A percentile compares a stretch with the other conserved stretches of the same genome.
These are phyloP conservation scores for Globisporangium viniferum DNA, from an alignment of 352 stramenopile genomes.

Conservation along the genomic window DNA sequence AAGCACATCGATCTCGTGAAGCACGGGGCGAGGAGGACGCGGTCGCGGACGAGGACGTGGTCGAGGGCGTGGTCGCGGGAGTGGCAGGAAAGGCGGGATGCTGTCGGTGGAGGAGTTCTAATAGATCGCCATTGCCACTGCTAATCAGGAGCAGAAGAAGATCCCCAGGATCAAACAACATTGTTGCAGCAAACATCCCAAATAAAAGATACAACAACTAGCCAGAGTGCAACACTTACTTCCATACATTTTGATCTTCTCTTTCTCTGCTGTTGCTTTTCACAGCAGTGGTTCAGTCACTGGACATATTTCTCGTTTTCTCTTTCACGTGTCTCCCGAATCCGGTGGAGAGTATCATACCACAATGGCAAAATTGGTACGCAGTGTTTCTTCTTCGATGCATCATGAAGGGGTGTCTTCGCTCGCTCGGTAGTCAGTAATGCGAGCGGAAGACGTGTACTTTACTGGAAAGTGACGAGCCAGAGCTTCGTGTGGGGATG, in stretches of 20 bases:
- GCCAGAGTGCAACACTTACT: conserved; percentile 1
- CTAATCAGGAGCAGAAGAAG: neutral
- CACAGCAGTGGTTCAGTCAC: neutral
- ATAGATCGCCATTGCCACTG: neutral
- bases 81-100: conserved; percentile 19
- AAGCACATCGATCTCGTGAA: conserved; percentile 38
- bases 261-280: neutral
- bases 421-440: neutral
- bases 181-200: neutral
- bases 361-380: conserved; percentile 5
- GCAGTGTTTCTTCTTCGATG: neutral
- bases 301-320: neutral
- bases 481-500: neutral
- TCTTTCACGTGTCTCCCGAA: neutral
- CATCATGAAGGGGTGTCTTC: neutral
- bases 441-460: neutral
- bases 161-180: neutral
- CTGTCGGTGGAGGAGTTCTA: conserved; percentile 27
- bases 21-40: conserved; percentile 12
- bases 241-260: neutral
- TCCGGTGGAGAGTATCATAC: neutral
- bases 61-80: neutral
- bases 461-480: conserved; percentile 6
- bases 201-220: neutral
- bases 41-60: conserved; percentile 16